Base-by-base conservation (phyloP, 768 basidiomycete genomes). In the Trametes villosa region DNA sequence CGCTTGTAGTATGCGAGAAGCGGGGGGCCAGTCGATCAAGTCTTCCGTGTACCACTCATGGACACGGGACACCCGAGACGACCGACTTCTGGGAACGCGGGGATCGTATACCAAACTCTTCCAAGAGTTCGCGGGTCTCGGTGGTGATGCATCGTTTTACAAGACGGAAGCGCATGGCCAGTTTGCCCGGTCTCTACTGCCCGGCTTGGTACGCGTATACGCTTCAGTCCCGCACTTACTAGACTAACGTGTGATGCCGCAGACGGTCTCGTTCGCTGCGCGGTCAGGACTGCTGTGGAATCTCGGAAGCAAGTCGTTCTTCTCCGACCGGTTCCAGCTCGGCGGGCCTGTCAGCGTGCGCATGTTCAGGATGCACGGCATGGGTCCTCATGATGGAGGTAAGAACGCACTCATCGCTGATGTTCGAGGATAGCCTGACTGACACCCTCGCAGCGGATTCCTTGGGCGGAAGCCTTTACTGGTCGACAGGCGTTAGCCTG, bases 261-360 rank as follows among this genome's bases (percentile, higher is more conserved):
- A 96, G 95, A 83, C 87, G 3, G 63, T 91, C 40, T 94, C 94
- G 0, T 76, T 96, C 15, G 83, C 89, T 3, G 86, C 86, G 2
- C 81, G 88, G 9, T 77, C 85, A 0, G 96, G 96, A 2, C 59
- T 92, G 26, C 75, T 98, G 12, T 84, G 84, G 70, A 83, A 87
- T 47, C 72, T 96, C 8, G 75, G 77, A 12, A 75, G 78, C 12
- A 73, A 78, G 13, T 80, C 83, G 8, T 81, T 86, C 24, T 89
- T 92, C 67, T 81, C 86, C 1, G 97, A 99, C 74, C 86, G 94
- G 6, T 94, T 94, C 72, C 95, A 96, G 65, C 81, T 98, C 0
- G 97, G 97, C 26, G 97, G 97, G 0, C 95, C 97, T 0, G 84
- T 88, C 8, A 92, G 86, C 53, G 80, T 98, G 0, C 80, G 97